Evolutionary conservation across 345 rosid genomes (phyloP).

Genomic region (Citrus mangshanensis): DNA sequence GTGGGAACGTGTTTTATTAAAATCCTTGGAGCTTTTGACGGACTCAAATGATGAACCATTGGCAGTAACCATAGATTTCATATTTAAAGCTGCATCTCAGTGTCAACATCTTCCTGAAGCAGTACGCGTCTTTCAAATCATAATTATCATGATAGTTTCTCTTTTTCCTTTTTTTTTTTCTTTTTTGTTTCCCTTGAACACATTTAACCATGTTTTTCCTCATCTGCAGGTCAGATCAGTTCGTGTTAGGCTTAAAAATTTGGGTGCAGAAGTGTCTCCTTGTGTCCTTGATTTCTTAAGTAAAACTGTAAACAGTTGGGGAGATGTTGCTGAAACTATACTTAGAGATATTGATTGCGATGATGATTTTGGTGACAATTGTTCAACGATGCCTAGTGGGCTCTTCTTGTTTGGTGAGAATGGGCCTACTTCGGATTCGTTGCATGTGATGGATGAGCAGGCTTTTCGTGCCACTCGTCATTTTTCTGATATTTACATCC

Average conservation of each 20-base stretch:
- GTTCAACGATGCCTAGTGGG: conserved; percentile 42
- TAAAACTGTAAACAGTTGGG: conserved; percentile 87
- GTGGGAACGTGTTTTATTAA: conserved; percentile 74
- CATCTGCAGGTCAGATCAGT: conserved; percentile 71
- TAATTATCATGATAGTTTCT: neutral
- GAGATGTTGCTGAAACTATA: conserved; percentile 75
- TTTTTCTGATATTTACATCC: conserved; percentile 82
- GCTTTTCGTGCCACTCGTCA: conserved; percentile 39
- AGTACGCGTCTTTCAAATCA: conserved; percentile 40
- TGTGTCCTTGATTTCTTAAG: conserved; percentile 79
- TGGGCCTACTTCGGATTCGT: conserved; percentile 50
- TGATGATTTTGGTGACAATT: conserved; percentile 54
- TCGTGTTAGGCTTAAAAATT: conserved; percentile 73
- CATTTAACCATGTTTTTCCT: conserved; percentile 12
- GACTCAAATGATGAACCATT: conserved; percentile 79
- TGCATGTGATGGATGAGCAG: conserved; percentile 52
- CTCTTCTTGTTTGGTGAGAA: conserved; percentile 68
- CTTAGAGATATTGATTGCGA: conserved; percentile 83
- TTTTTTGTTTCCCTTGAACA: neutral
- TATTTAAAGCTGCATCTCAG: conserved; percentile 84
- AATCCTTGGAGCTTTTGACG: conserved; percentile 64
- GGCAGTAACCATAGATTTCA: conserved; percentile 76
- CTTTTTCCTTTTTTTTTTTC: neutral
- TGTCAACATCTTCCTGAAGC: conserved; percentile 93
- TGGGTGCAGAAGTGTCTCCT: conserved; percentile 81